Base-by-base conservation (phyloP, 306 rosid species). In the Dryas alaskensis region DNA sequence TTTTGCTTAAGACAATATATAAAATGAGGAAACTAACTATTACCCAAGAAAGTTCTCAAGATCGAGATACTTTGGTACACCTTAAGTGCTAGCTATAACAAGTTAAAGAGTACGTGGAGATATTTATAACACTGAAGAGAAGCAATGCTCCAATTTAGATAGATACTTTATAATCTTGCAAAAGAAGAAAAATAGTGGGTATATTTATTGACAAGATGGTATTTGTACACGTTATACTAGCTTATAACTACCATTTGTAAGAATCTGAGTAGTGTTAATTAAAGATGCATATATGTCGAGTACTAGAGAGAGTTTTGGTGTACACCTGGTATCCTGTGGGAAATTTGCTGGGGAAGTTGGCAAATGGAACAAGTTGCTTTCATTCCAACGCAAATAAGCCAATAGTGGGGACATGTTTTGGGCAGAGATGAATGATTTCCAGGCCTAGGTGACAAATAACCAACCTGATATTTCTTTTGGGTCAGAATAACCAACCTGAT, bases 1-100 rank as follows among this genome's bases (percentile, higher is more conserved):
- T 81, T 57, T 69, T 80, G 58, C 51, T 39, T 73, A 69, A 49
- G 77, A 65, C 13, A 57, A 7, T 7, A 22, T 22, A 13, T 0
- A 25, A 57, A 19, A 57, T 10, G 64, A 10, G 19, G 6, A 4
- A 10, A 3, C n/a, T 59, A 10, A 31, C 37, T 31, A 31, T 31
- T 31, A 31, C 37, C 37, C 37, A 31, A 31, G 37, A 31, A 31
- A 31, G 37, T 1, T 31, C 37, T 31, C 3, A 60, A 31, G 65
- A 31, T 12, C 8, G 67, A 69, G 47, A 52, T 69, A 69, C 62
- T 70, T 31, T 43, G 8, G 74, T 55, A 52, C 57, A 44, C 74
- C 64, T 54, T 70, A 8, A n/a, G 10, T 7, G 8, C 42, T 40
- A 48, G 75, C 49, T 57, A 57, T 5, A 58, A 44, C 13, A 55